Evolutionary conservation across 768 basidiomycete genomes (phyloP), one percentile per base, ranked within the genome.

Genomic region (Sporobolomyces roseus): DNA sequence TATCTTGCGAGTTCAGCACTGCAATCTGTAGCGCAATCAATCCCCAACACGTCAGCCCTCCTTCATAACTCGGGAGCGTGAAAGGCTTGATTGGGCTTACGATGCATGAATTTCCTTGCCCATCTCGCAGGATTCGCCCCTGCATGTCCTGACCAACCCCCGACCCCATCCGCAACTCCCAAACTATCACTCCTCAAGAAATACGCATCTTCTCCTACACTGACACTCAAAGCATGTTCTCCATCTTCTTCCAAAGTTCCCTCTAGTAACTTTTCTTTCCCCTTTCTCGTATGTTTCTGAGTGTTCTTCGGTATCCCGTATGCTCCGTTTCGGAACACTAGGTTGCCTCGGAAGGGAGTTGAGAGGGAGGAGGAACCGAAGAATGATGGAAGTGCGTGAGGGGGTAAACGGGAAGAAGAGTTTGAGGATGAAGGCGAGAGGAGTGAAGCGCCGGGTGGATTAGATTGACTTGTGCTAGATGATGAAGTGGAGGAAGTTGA

Each of bases 141-240:
- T 16, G 74, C 79, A 25, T 74, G 82, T 81, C 77, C 63, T 75
- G 72, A 83, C 93, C 92, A 96, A 0, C 93, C 93, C 0, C 93
- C 93, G 1, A 97, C 93, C 35, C 93, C 93, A 77, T 97, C 93
- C 5, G 93, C 91, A 13, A 98, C 88, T 23, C 93, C 93, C 82
- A 98, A 87, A 9, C 91, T 89, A 76, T 92, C 89, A 65, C 70
- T 55, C 9, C 78, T 59, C n/a, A 80, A 66, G 52, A 81, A 82
- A 68, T 87, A 75, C 49, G 92, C 90, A 75, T 97, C 93, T 78
- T 97, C 93, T 46, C 93, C 93, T 16, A 96, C 87, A 19, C 74
- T 68, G 17, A 77, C 70, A n/a, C 65, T 63, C 17, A 73, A 29
- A 38, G 30, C 25, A 30, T 70, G 66, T 61, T 74, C 69, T 25